These are phyloP conservation scores for Exophiala phaeomuriformis DNA, from an alignment of 2,329 filamentous ascomycete species.

Conservation along the genomic window DNA sequence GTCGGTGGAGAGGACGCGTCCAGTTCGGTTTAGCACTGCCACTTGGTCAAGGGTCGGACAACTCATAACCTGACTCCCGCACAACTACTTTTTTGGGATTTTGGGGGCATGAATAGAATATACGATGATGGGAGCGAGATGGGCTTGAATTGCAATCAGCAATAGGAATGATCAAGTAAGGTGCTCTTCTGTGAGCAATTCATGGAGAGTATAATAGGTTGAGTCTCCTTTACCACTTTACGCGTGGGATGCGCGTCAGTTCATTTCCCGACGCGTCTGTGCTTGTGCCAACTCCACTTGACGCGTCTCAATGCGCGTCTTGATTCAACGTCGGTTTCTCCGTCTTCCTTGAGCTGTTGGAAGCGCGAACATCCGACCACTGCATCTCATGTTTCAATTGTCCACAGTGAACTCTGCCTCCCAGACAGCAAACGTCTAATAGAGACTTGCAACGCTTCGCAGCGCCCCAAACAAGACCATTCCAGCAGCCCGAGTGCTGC, in stretches of 20 bases:
- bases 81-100: too few relatives aligned
- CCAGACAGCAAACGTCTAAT: too few relatives aligned
- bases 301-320: neutral
- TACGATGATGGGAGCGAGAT: too few relatives aligned
- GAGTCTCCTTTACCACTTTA: neutral
- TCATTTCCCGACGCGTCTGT: constrained; percentile 1
- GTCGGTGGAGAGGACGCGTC: constrained; percentile 2
- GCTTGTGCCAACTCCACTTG: constrained; percentile 1
- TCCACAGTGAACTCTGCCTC: constrained; percentile 14
- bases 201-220: too few relatives aligned
- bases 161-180: too few relatives aligned
- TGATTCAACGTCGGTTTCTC: neutral
- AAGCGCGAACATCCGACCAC: neutral
- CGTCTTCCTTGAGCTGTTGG: too few relatives aligned
- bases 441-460: neutral
- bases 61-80: too few relatives aligned
- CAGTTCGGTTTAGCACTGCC: too few relatives aligned
- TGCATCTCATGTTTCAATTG: neutral
- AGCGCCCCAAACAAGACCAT: constrained; percentile 1
- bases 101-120: too few relatives aligned
- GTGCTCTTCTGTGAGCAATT: too few relatives aligned
- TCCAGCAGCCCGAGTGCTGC: constrained; percentile 22
- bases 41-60: too few relatives aligned
- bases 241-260: neutral
- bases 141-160: too few relatives aligned